Percentiles rank a stretch among this genome's conserved stretches.
These are phyloP conservation scores for Kodamaea neixiangensis DNA, from an alignment of 805 yeast genomes.

Conservation along the genomic window DNA sequence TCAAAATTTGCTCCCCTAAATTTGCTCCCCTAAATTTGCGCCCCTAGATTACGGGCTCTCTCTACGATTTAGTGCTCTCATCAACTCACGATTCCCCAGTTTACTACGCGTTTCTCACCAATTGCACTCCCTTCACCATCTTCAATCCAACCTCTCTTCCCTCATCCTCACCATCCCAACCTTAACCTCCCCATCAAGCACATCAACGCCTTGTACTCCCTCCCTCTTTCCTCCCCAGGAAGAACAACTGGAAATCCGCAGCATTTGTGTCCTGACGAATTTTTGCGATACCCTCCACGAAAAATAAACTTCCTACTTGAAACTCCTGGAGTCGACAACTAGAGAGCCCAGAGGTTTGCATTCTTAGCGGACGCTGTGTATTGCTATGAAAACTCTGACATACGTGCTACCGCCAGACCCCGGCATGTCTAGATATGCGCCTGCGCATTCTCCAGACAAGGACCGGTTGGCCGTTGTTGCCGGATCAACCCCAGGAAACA, in stretches of 20 bases:
- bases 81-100: no score
- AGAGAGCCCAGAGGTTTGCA: neutral
- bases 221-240: neutral
- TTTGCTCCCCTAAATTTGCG: no score
- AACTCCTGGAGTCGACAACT: neutral
- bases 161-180: no score
- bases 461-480: neutral
- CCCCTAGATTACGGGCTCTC: no score
- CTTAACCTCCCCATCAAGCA: neutral
- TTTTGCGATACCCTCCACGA: neutral
- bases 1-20: no score
- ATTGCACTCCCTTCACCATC: no score
- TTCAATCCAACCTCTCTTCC: no score
- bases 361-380: neutral
- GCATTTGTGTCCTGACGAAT: neutral
- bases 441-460: neutral
- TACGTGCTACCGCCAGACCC: neutral
- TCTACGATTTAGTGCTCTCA: no score
- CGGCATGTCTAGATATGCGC: neutral
- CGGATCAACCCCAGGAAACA: neutral
- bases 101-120: no score
- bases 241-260: neutral
- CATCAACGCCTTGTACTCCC: neutral
- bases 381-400: neutral
- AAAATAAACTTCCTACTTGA: constrained; percentile 1